These are phyloP conservation scores for Rosa chinensis DNA, from an alignment of 306 rosid species.

Conservation along the genomic window DNA sequence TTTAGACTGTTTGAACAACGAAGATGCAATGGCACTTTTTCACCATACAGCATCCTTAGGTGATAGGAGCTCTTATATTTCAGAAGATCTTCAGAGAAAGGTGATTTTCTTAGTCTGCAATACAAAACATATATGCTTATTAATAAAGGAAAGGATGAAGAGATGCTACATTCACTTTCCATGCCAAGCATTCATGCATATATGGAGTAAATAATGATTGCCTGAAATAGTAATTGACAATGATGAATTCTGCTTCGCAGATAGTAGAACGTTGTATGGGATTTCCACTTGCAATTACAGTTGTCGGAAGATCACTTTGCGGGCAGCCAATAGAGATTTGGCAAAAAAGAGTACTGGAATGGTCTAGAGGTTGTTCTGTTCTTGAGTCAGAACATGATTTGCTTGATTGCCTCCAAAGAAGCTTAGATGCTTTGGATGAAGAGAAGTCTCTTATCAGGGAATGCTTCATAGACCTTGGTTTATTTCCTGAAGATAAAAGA, in stretches of 20 bases:
- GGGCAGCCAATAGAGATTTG: conserved; percentile 24
- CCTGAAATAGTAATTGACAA: not conserved
- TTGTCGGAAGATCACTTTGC: conserved; percentile 38
- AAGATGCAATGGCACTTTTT: conserved; percentile 40
- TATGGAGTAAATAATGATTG: no score
- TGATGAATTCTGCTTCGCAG: conserved; percentile 31
- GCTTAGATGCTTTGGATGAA: conserved; percentile 33
- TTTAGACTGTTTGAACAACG: conserved; percentile 36
- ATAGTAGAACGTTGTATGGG: conserved; percentile 48
- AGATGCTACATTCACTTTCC: no score
- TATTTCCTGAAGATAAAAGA: conserved; percentile 59
- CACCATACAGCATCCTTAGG: conserved; percentile 34
- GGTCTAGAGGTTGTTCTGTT: conserved; percentile 30
- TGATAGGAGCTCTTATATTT: conserved; percentile 18
- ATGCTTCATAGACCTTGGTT: conserved; percentile 60
- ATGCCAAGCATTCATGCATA: not conserved
- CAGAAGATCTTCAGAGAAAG: conserved; percentile 37
- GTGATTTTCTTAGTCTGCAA: conserved; percentile 31
- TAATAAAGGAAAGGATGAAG: not conserved
- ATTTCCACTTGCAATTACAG: conserved; percentile 51
- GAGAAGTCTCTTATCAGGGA: conserved; percentile 31
- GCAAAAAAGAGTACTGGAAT: conserved; percentile 21
- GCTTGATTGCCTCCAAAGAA: conserved; percentile 39
- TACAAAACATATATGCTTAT: not conserved
- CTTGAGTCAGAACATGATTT: conserved; percentile 20